Evolutionary conservation across 768 basidiomycete species (phyloP).

Genomic region (Boletus subcaerulescens): DNA sequence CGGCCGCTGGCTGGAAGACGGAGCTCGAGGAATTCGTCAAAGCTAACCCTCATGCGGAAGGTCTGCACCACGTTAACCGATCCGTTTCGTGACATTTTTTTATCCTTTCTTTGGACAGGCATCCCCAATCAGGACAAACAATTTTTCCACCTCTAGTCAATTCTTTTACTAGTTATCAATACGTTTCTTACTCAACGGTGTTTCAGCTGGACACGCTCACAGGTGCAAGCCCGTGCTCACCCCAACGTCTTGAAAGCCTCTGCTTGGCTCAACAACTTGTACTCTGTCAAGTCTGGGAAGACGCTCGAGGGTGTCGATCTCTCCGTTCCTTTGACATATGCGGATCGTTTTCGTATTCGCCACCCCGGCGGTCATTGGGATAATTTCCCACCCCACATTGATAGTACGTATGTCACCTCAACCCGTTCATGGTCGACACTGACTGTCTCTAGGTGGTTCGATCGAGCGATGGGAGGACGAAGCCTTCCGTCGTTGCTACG

Average conservation of each 20-base stretch:
- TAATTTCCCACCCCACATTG: slow-evolving; percentile 51
- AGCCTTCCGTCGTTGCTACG: slow-evolving; percentile 55
- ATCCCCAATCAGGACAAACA: slow-evolving; percentile 59
- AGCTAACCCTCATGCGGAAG: slow-evolving; percentile 54
- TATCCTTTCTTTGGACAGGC: slow-evolving; percentile 32
- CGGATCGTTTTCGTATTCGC: slow-evolving; percentile 72
- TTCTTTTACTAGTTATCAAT: not conserved
- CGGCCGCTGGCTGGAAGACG: slow-evolving; percentile 58
- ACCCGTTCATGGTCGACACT: not conserved
- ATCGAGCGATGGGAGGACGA: slow-evolving; percentile 77
- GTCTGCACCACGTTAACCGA: slow-evolving; percentile 26
- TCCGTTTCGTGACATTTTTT: not conserved
- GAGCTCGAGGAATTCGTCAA: slow-evolving; percentile 54
- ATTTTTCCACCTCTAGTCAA: slow-evolving; percentile 72
- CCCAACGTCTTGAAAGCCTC: slow-evolving; percentile 58
- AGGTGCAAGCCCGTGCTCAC: slow-evolving; percentile 68
- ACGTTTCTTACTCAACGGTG: not conserved
- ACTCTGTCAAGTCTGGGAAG: slow-evolving; percentile 41
- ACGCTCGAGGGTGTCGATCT: slow-evolving; percentile 55
- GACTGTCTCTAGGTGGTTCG: slow-evolving; percentile 48
- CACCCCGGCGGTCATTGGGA: slow-evolving; percentile 61
- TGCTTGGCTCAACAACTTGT: slow-evolving; percentile 64
- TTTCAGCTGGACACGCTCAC: slow-evolving; percentile 47
- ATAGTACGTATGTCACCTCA: slow-evolving; percentile 41
- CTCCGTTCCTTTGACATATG: slow-evolving; percentile 61